Conservation (phyloP, 73 alveolate species). For the Urostyla sp. region DNA sequence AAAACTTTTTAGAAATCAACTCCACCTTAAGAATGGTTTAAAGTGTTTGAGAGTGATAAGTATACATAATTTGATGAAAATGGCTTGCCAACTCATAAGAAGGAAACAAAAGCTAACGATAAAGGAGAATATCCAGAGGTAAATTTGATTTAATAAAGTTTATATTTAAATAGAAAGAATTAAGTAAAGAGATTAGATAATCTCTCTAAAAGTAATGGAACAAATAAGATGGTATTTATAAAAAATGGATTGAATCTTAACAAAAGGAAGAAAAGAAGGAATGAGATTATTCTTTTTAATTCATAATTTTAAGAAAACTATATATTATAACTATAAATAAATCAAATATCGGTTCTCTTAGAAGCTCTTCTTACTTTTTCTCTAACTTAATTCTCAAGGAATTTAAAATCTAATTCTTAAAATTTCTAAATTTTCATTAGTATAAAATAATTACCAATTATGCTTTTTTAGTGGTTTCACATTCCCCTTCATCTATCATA, state of each 20-base stretch:
- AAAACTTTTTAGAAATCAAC: constrained; percentile 79
- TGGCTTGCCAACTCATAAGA: constrained; percentile 93
- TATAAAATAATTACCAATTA: too few species aligned
- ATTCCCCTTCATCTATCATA: too few species aligned
- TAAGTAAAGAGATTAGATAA: constrained; percentile 73
- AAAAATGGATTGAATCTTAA: constrained; percentile 72
- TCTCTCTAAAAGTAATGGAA: constrained; percentile 82
- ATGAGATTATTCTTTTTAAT: background rate
- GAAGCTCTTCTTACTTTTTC: too few species aligned
- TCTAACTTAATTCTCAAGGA: too few species aligned
- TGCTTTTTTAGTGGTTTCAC: too few species aligned
- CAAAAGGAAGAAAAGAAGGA: constrained; percentile 49
- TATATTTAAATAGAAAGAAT: constrained; percentile 44
- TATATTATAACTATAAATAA: too few species aligned
- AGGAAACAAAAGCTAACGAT: too few species aligned
- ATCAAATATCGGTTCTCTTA: too few species aligned
- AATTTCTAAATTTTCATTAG: too few species aligned
- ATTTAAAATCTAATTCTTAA: too few species aligned
- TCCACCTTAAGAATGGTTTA: constrained; percentile 85
- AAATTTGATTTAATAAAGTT: too few species aligned
- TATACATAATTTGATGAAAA: constrained; percentile 90
- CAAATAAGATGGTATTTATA: constrained; percentile 75
- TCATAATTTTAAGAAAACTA: background rate
- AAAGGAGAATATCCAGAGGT: too few species aligned
- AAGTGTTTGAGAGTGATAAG: constrained; percentile 76